phyloP scores from a whole-genome alignment of 148 eudicot species.

The Persicaria maculosa region DNA sequence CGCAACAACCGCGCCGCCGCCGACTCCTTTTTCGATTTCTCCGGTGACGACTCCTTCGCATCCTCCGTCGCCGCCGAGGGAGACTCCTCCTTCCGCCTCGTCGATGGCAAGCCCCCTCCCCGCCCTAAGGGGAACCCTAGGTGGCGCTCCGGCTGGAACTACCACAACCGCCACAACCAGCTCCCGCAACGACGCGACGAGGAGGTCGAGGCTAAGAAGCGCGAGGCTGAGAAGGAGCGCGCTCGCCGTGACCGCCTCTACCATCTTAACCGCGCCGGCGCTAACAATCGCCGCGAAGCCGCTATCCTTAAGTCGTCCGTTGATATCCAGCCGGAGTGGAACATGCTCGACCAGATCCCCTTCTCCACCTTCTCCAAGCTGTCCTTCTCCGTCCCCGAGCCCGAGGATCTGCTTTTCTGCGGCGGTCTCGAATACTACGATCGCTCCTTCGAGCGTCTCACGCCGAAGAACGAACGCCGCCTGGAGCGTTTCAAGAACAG shows the following conservation, averaged over 20 bases:
- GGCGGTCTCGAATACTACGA: conserved; percentile 70
- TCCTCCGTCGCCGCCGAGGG: conserved; percentile 40
- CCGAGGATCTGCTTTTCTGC: conserved; percentile 68
- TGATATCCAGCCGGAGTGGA: conserved; percentile 97
- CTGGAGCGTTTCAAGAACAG: conserved; percentile 81
- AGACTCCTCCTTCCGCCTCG: conserved; percentile 72
- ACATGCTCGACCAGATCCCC: conserved; percentile 93
- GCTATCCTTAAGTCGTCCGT: conserved; percentile 73
- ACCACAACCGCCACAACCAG: conserved; percentile 38
- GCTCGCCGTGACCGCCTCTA: conserved; percentile 69
- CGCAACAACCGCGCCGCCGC: conserved; percentile 24
- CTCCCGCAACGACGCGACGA: conserved; percentile 78
- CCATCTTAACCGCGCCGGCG: conserved; percentile 47
- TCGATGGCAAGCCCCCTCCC: conserved; percentile 69
- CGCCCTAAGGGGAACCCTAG: conserved; percentile 69
- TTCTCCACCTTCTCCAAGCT: conserved; percentile 80
- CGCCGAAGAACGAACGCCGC: conserved; percentile 66
- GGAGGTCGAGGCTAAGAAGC: conserved; percentile 72
- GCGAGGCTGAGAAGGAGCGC: conserved; percentile 83
- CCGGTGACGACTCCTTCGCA: conserved; percentile 76
- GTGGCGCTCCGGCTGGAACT: conserved; percentile 52
- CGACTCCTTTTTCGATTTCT: conserved; percentile 82
- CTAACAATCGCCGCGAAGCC: conserved; percentile 52
- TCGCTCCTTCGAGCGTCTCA: conserved; percentile 49
- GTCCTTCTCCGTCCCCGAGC: conserved; percentile 63